Conservation (phyloP, 2,329 filamentous ascomycete species). For the Stemphylium lycopersici region DNA sequence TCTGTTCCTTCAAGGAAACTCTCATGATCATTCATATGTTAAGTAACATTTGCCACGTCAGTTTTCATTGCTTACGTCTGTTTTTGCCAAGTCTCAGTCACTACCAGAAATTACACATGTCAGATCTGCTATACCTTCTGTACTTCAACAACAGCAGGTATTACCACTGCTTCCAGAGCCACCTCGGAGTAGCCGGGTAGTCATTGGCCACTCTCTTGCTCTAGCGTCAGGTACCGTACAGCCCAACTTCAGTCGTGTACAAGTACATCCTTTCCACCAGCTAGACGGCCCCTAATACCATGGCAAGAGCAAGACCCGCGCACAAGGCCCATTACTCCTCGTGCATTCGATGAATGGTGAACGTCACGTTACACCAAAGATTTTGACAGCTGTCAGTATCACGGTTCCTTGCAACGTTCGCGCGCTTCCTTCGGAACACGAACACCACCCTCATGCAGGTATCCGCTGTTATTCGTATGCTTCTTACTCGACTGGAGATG, state of each 20-base stretch:
- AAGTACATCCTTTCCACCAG: neutral
- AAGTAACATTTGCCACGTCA: no score
- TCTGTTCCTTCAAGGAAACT: no score
- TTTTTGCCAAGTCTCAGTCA: no score
- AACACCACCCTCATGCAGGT: neutral
- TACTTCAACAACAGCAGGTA: no score
- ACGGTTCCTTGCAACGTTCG: neutral
- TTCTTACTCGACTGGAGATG: neutral
- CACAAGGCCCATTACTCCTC: neutral
- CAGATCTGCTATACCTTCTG: no score
- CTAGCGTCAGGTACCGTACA: neutral
- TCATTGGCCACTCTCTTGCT: no score
- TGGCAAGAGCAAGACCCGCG: neutral
- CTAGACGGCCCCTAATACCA: neutral
- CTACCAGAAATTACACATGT: no score
- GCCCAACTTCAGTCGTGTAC: neutral
- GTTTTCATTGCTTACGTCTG: no score
- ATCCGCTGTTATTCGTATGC: conserved; percentile 16
- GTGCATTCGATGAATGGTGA: neutral
- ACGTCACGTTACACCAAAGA: neutral
- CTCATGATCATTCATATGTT: no score
- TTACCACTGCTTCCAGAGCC: no score
- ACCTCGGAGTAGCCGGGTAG: no score
- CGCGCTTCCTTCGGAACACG: neutral
- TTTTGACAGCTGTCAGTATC: conserved; percentile 16